Conservation (phyloP, 805 yeast species). For the Clavispora vitiphila region DNA sequence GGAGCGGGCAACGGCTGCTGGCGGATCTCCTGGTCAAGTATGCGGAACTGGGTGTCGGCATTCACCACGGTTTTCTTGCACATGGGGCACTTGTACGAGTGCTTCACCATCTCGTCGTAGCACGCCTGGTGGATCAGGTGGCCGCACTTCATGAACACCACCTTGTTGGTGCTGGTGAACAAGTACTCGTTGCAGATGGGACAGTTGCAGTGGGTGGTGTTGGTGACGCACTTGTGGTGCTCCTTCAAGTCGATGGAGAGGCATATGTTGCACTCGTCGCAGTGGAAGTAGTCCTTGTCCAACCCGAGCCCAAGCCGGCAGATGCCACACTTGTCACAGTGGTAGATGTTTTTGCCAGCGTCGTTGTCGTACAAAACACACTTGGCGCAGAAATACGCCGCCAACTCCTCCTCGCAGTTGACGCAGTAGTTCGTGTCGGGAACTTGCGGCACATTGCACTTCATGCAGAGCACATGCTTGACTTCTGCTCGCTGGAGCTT, state of each 20-base stretch:
- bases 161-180: conserved; percentile 76
- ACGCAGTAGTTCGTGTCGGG: conserved; percentile 65
- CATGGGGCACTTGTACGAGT: conserved; percentile 85
- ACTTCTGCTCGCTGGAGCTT: conserved; percentile 54
- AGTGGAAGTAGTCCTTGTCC: conserved; percentile 87
- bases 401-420: conserved; percentile 62
- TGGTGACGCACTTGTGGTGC: conserved; percentile 78
- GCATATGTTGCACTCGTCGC: conserved; percentile 86
- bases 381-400: conserved; percentile 68
- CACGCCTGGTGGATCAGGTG: conserved; percentile 89
- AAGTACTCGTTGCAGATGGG: conserved; percentile 90
- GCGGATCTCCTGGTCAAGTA: conserved; percentile 76
- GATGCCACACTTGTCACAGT: conserved; percentile 89
- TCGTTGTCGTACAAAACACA: conserved; percentile 86
- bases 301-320: conserved; percentile 87
- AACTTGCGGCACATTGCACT: conserved; percentile 67
- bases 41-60: conserved; percentile 85
- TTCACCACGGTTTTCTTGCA: conserved; percentile 81
- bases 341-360: conserved; percentile 73
- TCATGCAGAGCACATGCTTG: conserved; percentile 73
- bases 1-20: conserved; percentile 79
- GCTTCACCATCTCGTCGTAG: conserved; percentile 74
- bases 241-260: conserved; percentile 72
- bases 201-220: conserved; percentile 86
- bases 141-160: conserved; percentile 90